Evolutionary conservation across 1,284 basidiomycete genomes (phyloP).

Genomic region (Exobasidium rhododendri): DNA sequence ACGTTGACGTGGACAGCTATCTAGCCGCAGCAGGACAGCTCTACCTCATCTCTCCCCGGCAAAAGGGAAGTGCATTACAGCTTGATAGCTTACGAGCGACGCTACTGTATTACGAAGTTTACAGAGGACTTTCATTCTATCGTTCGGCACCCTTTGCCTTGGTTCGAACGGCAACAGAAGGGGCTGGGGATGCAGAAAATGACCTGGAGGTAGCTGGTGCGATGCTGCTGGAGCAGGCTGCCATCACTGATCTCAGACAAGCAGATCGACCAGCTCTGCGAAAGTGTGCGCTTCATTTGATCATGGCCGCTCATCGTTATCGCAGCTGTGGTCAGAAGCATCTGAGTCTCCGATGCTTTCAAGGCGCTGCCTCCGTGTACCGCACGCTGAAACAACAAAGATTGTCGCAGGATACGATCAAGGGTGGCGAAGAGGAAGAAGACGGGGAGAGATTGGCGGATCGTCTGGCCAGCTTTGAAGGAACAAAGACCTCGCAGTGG

Average conservation of each 20-base stretch:
- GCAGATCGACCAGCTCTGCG: constrained; percentile 51
- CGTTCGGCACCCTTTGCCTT: constrained; percentile 33
- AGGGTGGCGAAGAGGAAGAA: constrained; percentile 9
- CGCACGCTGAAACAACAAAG: constrained; percentile 46
- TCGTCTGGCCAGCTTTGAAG: neutral
- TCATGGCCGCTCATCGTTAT: constrained; percentile 59
- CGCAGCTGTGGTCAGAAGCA: constrained; percentile 60
- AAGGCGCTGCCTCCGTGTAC: constrained; percentile 30
- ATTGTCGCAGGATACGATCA: neutral
- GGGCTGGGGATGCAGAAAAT: constrained; percentile 4
- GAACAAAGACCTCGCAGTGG: constrained; percentile 51
- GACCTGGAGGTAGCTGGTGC: constrained; percentile 60
- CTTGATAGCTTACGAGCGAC: constrained; percentile 36
- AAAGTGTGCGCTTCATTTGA: constrained; percentile 58
- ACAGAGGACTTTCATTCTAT: constrained; percentile 27
- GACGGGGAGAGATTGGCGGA: neutral
- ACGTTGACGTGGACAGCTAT: constrained; percentile 40
- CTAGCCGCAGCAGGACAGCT: constrained; percentile 29
- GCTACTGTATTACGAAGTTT: constrained; percentile 45
- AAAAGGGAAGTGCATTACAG: constrained; percentile 12
- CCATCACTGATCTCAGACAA: constrained; percentile 55
- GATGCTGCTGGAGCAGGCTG: constrained; percentile 61
- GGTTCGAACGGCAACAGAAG: constrained; percentile 28
- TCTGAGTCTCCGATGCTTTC: constrained; percentile 32
- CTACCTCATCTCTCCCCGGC: constrained; percentile 3